Percentiles rank a stretch among this genome's conserved stretches.
Conservation (phyloP, 2,329 filamentous ascomycete species). For the Colletotrichum incanum region DNA sequence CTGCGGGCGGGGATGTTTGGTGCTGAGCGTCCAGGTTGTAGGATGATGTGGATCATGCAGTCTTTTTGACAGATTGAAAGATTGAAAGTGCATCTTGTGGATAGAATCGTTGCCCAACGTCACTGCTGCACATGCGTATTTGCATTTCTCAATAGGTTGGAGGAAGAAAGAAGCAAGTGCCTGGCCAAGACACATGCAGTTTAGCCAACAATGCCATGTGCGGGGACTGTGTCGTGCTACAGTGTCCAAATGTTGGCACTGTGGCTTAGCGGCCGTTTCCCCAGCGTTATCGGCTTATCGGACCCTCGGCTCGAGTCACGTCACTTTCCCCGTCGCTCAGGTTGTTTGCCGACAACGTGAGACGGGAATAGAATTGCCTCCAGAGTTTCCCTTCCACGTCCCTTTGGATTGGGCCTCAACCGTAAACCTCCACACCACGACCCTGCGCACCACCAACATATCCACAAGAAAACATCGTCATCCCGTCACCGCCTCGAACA, state of each 20-base stretch:
- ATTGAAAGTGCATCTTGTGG: not conserved
- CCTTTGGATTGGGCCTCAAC: constrained; percentile 21
- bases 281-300: constrained; percentile 39
- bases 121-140: not conserved
- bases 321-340: constrained; percentile 13
- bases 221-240: constrained; percentile 28
- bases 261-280: constrained; percentile 33
- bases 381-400: not conserved
- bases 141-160: not conserved
- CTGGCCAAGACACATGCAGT: not conserved
- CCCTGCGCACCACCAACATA: constrained; percentile 5
- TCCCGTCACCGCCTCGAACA: constrained; percentile 11
- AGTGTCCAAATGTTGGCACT: not conserved
- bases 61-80: not conserved
- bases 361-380: constrained; percentile 1
- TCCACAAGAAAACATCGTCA: constrained; percentile 13
- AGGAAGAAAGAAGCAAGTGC: not conserved
- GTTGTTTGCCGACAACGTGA: constrained; percentile 12
- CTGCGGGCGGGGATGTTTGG: not conserved
- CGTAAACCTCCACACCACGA: constrained; percentile 24
- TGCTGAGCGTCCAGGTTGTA: not conserved
- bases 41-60: not conserved
- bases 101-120: not conserved
- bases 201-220: constrained; percentile 23
- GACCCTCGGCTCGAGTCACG: constrained; percentile 38